Conservation (phyloP, 164 flowering plant species). For the Protea cynaroides region DNA sequence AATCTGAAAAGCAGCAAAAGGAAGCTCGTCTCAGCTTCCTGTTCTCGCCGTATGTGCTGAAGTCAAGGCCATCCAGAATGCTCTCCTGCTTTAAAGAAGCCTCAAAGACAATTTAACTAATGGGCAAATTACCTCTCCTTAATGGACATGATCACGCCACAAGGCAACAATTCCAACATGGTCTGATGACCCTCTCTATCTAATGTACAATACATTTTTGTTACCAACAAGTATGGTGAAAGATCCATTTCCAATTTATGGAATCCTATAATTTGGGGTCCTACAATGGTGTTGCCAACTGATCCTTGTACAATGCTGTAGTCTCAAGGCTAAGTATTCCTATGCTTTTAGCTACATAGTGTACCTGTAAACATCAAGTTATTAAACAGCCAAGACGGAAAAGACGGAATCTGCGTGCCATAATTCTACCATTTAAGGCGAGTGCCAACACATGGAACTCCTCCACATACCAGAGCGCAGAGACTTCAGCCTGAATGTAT, state of each 20-base stretch:
- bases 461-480: conserved; percentile 96
- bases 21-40: too few relatives aligned
- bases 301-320: not conserved
- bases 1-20: too few relatives aligned
- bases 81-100: too few relatives aligned
- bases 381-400: conserved; percentile 53
- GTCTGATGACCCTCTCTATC: not conserved
- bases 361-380: conserved; percentile 14
- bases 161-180: not conserved
- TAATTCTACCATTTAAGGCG: conserved; percentile 82
- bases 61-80: too few relatives aligned
- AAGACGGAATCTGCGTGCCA: conserved; percentile 50
- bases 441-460: conserved; percentile 85
- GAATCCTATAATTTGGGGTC: too few relatives aligned
- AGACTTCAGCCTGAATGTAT: conserved; percentile 56
- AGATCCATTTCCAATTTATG: too few relatives aligned
- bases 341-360: not conserved
- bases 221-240: too few relatives aligned
- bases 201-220: not conserved
- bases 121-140: too few relatives aligned
- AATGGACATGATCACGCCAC: too few relatives aligned
- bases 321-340: too few relatives aligned
- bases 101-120: too few relatives aligned
- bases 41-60: too few relatives aligned
- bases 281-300: not conserved